Base-by-base conservation (phyloP, 2,329 filamentous ascomycete species). In the Calonectria multiphialidica region DNA sequence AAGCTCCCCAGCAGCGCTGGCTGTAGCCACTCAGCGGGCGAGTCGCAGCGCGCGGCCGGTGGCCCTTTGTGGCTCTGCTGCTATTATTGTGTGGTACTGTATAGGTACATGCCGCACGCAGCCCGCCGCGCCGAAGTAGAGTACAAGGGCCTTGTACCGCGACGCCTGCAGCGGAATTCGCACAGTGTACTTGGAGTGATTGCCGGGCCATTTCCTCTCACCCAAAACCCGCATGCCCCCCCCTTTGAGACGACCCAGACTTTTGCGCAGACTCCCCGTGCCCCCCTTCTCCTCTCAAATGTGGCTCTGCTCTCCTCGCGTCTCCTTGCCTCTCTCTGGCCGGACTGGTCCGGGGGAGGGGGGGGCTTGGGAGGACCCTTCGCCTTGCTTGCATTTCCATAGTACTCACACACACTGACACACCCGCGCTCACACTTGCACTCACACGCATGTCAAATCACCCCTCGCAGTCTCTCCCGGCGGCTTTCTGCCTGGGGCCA, bases 41-140 rank as follows among this genome's bases (percentile, higher is more conserved):
- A 73, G 68, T 66, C 74, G 76, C 75, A 74, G 53, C 74, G 47
- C 49, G 72, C 55, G 74, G 76, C 72, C 50, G 25, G 74, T 72
- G 67, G 72, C 73, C 72, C 73, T 76, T 42, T 35, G 72, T 74
- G 70, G 71, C 76, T 72, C 74, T 76, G 75, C 72, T 78, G 70
- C 76, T 78, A 77, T 76, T 76, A 74, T 76, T 80, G 76, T 72
- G 77, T 70, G 81, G 82, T 84, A 84, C 83, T 84, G 83, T 85
- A 83, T 75, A 78, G 82, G 80, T 83, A 85, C 83, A 78, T 76
- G 74, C 59, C 68, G 65, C 74, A 75, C 76, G 75, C 78, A 78
- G 77, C 75, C 78, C 78, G 76, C 77, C 79, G 76, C 80, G 75
- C 78, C 77, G 75, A 84, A 72, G 80, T 82, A 83, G 78, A 82